phyloP scores from a whole-genome alignment of 805 yeast genomes.

The Wickerhamiella occidentalis region DNA sequence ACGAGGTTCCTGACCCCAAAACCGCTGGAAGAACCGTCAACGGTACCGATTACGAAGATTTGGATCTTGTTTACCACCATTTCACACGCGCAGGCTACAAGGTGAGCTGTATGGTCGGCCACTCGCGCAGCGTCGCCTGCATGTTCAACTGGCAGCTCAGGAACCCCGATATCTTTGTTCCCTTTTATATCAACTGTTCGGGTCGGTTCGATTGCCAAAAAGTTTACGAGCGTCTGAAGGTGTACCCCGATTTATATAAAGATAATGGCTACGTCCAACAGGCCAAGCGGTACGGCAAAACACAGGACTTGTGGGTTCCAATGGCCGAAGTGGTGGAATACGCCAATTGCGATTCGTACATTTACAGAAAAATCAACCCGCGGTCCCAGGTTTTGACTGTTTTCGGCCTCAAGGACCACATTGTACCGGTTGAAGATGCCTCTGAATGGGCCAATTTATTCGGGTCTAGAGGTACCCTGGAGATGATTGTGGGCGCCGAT shows the following conservation, averaged over 20 bases:
- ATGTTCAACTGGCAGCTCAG: conserved; percentile 58
- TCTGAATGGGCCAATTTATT: conserved; percentile 46
- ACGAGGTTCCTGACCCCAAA: conserved; percentile 31
- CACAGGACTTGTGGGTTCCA: conserved; percentile 33
- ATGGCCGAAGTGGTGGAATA: conserved; percentile 33
- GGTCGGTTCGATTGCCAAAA: conserved; percentile 40
- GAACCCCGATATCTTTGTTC: conserved; percentile 32
- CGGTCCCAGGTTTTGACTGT: conserved; percentile 51
- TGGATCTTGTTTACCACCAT: conserved; percentile 37
- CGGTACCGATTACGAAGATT: conserved; percentile 54
- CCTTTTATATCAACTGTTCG: conserved; percentile 57
- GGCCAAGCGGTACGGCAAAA: conserved; percentile 42
- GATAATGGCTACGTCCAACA: conserved; percentile 22
- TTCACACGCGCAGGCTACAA: conserved; percentile 28
- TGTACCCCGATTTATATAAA: conserved; percentile 1
- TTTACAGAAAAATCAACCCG: conserved; percentile 14
- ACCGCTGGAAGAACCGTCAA: conserved; percentile 42
- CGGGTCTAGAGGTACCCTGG: conserved; percentile 44
- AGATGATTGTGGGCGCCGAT: conserved; percentile 55
- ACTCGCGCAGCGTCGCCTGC: conserved; percentile 70
- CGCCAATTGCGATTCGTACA: conserved; percentile 20
- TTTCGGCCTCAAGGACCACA: conserved; percentile 56
- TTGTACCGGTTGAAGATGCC: conserved; percentile 58
- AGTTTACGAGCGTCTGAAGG: conserved; percentile 2
- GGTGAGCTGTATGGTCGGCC: conserved; percentile 53